Evolutionary conservation across 2,329 filamentous ascomycete genomes (phyloP).

Genomic region (Ceratocystis smalleyi): DNA sequence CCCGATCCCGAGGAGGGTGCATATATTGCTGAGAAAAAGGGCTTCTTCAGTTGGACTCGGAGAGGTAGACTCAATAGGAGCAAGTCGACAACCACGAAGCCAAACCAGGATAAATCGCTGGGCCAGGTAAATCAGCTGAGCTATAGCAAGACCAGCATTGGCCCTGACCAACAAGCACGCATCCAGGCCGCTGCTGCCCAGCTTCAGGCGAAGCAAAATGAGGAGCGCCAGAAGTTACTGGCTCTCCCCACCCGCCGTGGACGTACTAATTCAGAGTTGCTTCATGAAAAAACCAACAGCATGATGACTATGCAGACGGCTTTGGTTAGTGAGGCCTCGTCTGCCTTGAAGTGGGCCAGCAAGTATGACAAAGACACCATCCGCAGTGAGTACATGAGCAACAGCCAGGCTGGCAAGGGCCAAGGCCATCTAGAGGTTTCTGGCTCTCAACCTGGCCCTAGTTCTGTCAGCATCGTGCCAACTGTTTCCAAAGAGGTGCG

Average conservation of each 20-base stretch:
- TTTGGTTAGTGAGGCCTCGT: conserved; percentile 72
- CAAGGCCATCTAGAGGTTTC: conserved; percentile 22
- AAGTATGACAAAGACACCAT: conserved; percentile 86
- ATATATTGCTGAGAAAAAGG: conserved; percentile 90
- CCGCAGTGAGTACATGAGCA: conserved; percentile 69
- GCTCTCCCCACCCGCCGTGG: conserved; percentile 33
- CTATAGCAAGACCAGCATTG: conserved; percentile 67
- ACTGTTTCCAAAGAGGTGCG: conserved; percentile 28
- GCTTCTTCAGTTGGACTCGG: conserved; percentile 75
- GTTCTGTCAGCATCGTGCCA: conserved; percentile 4
- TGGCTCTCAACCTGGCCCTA: conserved; percentile 18
- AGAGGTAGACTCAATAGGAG: conserved; percentile 48
- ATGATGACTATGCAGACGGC: conserved; percentile 74
- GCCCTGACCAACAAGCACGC: conserved; percentile 77
- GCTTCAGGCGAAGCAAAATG: conserved; percentile 56
- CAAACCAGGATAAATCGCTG: conserved; percentile 30
- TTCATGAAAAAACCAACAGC: conserved; percentile 67
- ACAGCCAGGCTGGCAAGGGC: conserved; percentile 57
- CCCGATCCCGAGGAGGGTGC: conserved; percentile 70
- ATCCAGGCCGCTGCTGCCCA: conserved; percentile 83
- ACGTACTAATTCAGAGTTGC: conserved; percentile 40
- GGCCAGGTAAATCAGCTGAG: conserved; percentile 28
- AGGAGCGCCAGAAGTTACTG: conserved; percentile 32
- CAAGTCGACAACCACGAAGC: conserved; percentile 54
- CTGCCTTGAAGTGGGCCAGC: conserved; percentile 91